Percentiles rank a stretch among this genome's conserved stretches.
phyloP scores from a whole-genome alignment of 805 yeast genomes.

The Zygosaccharomyces lentus region DNA sequence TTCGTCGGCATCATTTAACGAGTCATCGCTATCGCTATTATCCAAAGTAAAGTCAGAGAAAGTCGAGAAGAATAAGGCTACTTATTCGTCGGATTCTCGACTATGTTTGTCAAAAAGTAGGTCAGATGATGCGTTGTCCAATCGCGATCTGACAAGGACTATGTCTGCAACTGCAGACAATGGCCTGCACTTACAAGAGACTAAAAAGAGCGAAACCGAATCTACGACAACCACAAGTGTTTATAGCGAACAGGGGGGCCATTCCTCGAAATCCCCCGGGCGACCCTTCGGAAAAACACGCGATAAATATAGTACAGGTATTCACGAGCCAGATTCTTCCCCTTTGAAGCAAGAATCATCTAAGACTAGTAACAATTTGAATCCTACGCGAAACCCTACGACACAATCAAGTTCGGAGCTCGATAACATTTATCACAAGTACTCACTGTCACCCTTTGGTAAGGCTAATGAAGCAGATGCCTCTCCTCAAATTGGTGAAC shows the following conservation, averaged over 20 bases:
- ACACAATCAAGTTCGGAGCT: conserved; percentile 9
- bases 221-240: neutral
- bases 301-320: no score
- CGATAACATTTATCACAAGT: conserved; percentile 22
- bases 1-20: conserved; percentile 35
- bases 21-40: conserved; percentile 16
- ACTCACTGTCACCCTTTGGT: conserved; percentile 19
- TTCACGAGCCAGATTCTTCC: neutral
- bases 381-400: neutral
- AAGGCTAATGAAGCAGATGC: conserved; percentile 2
- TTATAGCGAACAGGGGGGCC: neutral
- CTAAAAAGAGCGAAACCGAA: neutral
- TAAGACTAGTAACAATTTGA: neutral
- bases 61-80: conserved; percentile 1
- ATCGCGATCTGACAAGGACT: neutral
- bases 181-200: neutral
- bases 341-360: neutral
- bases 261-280: neutral
- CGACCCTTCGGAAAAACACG: neutral
- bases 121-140: neutral
- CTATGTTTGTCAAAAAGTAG: neutral
- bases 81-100: neutral
- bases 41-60: conserved; percentile 11
- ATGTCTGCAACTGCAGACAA: no score
- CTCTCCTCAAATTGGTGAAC: conserved; percentile 15